Conservation (phyloP, 441 rosid genomes). For the Erodium moschatum region DNA sequence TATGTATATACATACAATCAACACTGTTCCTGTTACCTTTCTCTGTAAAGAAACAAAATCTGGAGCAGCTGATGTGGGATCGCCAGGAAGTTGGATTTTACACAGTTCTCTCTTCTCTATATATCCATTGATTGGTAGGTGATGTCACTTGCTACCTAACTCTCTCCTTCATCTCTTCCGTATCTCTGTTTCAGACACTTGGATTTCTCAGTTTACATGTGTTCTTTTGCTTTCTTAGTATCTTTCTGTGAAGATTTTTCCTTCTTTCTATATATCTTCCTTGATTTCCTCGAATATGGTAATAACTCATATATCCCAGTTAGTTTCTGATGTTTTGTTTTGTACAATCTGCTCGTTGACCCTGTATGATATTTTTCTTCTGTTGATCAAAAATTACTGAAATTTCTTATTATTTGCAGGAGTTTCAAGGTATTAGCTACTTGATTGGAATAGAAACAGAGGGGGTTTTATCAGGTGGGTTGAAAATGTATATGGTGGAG, state of each 20-base stretch:
- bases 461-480: conserved; percentile 11
- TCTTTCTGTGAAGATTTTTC: conserved; percentile 3
- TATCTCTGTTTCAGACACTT: not conserved
- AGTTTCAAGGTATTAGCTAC: not conserved
- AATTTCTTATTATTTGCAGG: not conserved
- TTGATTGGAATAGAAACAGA: conserved; percentile 9
- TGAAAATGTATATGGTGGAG: conserved; percentile 61
- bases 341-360: too few species aligned
- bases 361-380: too few species aligned
- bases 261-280: not conserved
- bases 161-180: not conserved
- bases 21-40: not conserved
- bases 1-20: not conserved
- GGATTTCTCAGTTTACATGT: not conserved
- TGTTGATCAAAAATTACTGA: not conserved
- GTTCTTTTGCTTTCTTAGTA: not conserved
- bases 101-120: not conserved
- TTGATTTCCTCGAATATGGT: conserved; percentile 1
- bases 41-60: not conserved
- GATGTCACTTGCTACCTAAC: conserved; percentile 1
- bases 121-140: not conserved
- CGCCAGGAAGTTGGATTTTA: not conserved
- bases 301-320: too few species aligned
- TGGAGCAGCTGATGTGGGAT: not conserved
- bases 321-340: too few species aligned